Percentiles rank a stretch among this genome's conserved stretches.
phyloP scores from a whole-genome alignment of 345 rosid species.

The Populus ilicifolia region DNA sequence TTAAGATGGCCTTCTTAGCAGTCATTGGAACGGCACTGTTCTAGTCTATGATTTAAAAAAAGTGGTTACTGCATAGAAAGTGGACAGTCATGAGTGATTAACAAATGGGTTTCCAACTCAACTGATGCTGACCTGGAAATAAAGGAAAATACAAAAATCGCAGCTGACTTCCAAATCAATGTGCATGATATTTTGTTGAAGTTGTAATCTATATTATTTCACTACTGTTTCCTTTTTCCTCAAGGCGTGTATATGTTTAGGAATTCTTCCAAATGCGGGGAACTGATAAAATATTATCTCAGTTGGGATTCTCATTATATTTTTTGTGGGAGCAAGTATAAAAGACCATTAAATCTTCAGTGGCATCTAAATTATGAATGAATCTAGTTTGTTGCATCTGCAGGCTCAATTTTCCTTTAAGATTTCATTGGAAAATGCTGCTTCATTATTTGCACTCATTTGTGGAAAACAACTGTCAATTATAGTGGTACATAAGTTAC shows the following conservation, averaged over 20 bases:
- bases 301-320: not conserved
- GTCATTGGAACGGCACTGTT: no score
- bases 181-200: not conserved
- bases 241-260: not conserved
- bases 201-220: not conserved
- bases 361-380: not conserved
- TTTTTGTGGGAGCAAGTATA: no score
- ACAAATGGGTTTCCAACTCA: no score
- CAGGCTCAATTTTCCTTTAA: not conserved
- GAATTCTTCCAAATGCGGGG: not conserved
- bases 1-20: no score
- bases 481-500: not conserved
- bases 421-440: not conserved
- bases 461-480: not conserved
- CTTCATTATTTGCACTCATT: not conserved
- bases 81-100: no score
- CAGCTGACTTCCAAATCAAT: no score
- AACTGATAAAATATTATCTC: not conserved
- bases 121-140: no score
- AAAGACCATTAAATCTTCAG: not conserved
- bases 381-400: not conserved
- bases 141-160: no score
- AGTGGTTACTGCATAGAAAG: no score
- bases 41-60: no score
- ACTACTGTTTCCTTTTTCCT: not conserved